phyloP scores from a whole-genome alignment of 371 early-diverging fungal species.

The Rhizopus delemar region DNA sequence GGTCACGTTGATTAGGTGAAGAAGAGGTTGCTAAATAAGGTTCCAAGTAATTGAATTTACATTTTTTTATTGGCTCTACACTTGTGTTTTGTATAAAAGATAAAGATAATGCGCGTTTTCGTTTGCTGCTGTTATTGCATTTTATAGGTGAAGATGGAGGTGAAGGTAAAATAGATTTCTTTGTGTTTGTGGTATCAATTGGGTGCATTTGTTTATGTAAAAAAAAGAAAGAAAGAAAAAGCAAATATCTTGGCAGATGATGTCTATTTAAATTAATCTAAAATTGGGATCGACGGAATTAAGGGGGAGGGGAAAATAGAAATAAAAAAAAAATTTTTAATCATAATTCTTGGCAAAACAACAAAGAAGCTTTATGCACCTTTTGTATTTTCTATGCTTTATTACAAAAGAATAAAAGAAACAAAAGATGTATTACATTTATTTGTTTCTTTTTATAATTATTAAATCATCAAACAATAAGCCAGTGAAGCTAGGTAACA shows the following conservation, averaged over 20 bases:
- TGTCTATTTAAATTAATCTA: neutral
- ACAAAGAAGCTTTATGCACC: neutral
- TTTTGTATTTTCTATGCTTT: no score
- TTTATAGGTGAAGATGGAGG: constrained; percentile 38
- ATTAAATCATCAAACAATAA: no score
- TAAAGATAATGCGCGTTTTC: constrained; percentile 33
- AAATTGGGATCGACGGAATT: neutral
- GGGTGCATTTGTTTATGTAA: constrained; percentile 11
- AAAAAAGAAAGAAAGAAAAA: neutral
- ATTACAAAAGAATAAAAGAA: neutral
- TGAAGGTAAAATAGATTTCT: constrained; percentile 26
- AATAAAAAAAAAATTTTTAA: neutral
- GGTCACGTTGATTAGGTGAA: constrained; percentile 27
- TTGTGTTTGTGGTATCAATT: neutral
- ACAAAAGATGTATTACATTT: neutral
- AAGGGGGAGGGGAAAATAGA: neutral
- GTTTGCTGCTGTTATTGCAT: constrained; percentile 5
- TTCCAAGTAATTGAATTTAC: constrained; percentile 19
- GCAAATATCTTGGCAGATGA: constrained; percentile 1
- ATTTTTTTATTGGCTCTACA: constrained; percentile 14
- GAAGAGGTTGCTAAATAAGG: constrained; percentile 26
- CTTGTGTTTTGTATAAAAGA: constrained; percentile 19
- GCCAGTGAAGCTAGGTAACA: no score
- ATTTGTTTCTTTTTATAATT: no score
- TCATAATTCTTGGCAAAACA: constrained; percentile 2